A percentile compares a stretch with the other conserved stretches of the same genome.
Conservation (phyloP, 23 red algal species). For the Gracilaria domingensis region DNA sequence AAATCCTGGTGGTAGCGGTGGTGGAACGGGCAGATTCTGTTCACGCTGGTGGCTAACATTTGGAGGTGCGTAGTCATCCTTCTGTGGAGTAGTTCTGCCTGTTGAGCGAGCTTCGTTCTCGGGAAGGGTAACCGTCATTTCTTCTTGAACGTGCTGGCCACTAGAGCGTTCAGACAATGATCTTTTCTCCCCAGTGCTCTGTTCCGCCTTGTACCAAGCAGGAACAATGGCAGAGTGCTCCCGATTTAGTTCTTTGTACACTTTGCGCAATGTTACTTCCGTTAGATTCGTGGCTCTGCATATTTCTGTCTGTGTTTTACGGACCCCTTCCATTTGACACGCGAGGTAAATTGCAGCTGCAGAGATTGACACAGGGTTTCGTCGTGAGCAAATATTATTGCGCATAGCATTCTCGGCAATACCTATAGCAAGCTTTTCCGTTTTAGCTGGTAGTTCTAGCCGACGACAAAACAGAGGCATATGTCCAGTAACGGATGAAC, state of each 20-base stretch:
- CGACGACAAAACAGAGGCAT: conserved; percentile 70
- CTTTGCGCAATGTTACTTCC: conserved; percentile 87
- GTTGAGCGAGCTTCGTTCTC: background rate
- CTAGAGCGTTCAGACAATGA: background rate
- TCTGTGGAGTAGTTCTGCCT: background rate
- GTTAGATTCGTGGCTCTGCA: conserved; percentile 67
- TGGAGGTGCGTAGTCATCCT: background rate
- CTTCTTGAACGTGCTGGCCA: background rate
- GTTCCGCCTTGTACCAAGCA: conserved; percentile 40
- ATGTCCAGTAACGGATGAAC: conserved; percentile 63
- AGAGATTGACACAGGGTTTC: conserved; percentile 74
- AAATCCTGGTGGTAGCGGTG: conserved; percentile 53
- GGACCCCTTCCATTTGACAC: conserved; percentile 72
- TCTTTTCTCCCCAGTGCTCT: background rate
- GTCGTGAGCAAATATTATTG: conserved; percentile 69
- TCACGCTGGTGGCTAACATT: background rate
- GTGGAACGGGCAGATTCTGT: conserved; percentile 10
- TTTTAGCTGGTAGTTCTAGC: conserved; percentile 47
- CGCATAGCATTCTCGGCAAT: conserved; percentile 67
- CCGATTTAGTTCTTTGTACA: conserved; percentile 78
- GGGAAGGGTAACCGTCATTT: background rate
- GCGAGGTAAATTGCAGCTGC: conserved; percentile 76
- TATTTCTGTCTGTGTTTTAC: conserved; percentile 82
- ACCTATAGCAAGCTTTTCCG: conserved; percentile 56
- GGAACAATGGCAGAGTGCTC: conserved; percentile 41